These are phyloP conservation scores for Biancaea sappan DNA, from an alignment of 306 rosid genomes.

Conservation along the genomic window DNA sequence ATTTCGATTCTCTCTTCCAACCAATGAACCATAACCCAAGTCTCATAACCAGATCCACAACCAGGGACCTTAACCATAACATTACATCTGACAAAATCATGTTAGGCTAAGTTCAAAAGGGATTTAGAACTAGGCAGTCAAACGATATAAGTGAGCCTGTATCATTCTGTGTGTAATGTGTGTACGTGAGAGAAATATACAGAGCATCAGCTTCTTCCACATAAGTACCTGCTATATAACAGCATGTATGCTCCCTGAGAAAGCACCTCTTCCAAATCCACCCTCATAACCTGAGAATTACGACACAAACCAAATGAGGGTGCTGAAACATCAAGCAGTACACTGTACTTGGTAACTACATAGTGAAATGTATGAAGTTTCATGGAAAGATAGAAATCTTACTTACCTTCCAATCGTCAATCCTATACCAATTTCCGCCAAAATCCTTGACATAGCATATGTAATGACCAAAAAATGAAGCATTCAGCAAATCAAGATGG, in stretches of 20 bases:
- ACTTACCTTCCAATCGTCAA: constrained; percentile 88
- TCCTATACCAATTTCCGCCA: constrained; percentile 73
- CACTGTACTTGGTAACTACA: constrained; percentile 4
- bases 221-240: constrained; percentile 78
- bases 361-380: constrained; percentile 17
- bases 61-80: no score
- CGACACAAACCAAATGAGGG: constrained; percentile 31
- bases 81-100: background rate
- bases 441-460: constrained; percentile 90
- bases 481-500: constrained; percentile 94
- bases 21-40: no score
- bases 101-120: constrained; percentile 16
- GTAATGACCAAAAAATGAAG: constrained; percentile 96
- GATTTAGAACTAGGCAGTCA: constrained; percentile 13
- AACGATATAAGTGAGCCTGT: background rate
- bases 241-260: constrained; percentile 98
- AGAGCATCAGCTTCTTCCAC: constrained; percentile 24
- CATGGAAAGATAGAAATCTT: constrained; percentile 10
- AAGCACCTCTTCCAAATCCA: constrained; percentile 90
- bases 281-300: constrained; percentile 61
- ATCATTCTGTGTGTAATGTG: background rate
- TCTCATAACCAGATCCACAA: no score
- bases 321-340: constrained; percentile 26
- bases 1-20: no score
- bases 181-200: background rate